Conservation (phyloP, 495 filamentous ascomycete species). For the Penicillium diatomitis region DNA sequence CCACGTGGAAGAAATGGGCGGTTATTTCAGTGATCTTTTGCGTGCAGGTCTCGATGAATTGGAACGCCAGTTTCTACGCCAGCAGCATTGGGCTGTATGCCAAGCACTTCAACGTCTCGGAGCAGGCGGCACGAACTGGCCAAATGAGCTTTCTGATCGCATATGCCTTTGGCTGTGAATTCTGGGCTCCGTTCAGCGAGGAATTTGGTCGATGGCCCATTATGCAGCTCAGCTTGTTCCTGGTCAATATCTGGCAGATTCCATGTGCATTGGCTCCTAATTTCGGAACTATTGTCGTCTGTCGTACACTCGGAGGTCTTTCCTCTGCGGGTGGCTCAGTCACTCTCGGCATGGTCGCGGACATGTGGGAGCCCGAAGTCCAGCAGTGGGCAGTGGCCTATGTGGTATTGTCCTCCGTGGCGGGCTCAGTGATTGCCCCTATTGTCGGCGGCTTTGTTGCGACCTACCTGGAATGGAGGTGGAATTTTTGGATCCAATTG, state of each 20-base stretch:
- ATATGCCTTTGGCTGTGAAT: conserved; percentile 74
- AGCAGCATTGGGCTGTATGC: conserved; percentile 56
- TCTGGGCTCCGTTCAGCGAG: conserved; percentile 80
- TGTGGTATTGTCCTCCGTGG: conserved; percentile 72
- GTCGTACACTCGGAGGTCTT: conserved; percentile 59
- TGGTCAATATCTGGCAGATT: conserved; percentile 71
- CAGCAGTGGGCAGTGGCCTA: conserved; percentile 61
- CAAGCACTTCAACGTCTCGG: conserved; percentile 52
- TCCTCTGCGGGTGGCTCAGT: conserved; percentile 73
- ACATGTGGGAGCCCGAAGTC: conserved; percentile 64
- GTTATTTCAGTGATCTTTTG: conserved; percentile 66
- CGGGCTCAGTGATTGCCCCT: conserved; percentile 66
- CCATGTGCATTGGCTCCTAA: conserved; percentile 65
- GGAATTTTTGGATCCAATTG: conserved; percentile 76
- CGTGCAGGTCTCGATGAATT: conserved; percentile 78
- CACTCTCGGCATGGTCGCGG: conserved; percentile 78
- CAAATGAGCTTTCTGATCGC: conserved; percentile 63
- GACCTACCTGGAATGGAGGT: conserved; percentile 54
- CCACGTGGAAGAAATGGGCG: conserved; percentile 63
- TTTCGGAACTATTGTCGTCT: conserved; percentile 55
- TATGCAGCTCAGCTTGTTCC: conserved; percentile 56
- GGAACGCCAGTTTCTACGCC: conserved; percentile 67
- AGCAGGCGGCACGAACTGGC: conserved; percentile 55
- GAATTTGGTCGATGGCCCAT: conserved; percentile 68
- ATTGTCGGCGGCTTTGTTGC: conserved; percentile 73